Conservation (phyloP, 1,284 basidiomycete genomes). For the Apiotrichum mycotoxinovorans region DNA sequence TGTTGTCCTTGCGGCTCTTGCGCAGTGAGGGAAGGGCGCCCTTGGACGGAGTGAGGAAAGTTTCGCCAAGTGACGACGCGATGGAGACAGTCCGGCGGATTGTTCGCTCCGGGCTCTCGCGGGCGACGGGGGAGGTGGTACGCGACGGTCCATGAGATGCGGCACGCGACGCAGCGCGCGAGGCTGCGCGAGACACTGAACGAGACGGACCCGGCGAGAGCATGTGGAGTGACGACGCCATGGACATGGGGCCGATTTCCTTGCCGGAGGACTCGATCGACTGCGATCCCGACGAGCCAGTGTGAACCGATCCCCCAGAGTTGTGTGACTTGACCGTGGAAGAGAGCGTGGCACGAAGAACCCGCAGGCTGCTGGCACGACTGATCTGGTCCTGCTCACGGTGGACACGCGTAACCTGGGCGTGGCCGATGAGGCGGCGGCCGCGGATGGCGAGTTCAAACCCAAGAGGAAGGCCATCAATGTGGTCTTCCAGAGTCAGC, state of each 20-base stretch:
- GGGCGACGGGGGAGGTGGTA: background rate
- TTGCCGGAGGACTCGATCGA: background rate
- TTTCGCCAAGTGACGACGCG: constrained; percentile 19
- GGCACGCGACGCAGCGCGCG: background rate
- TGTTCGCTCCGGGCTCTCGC: background rate
- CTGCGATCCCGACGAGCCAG: background rate
- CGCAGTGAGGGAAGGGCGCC: background rate
- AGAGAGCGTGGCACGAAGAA: constrained; percentile 24
- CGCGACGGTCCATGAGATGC: background rate
- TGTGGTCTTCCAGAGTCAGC: constrained; percentile 59
- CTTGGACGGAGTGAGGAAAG: constrained; percentile 12
- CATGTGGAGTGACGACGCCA: constrained; percentile 8
- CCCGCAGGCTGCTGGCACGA: constrained; percentile 25
- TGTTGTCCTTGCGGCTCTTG: constrained; percentile 24
- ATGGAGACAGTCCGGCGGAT: constrained; percentile 12
- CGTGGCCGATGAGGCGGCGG: constrained; percentile 67
- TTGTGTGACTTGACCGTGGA: constrained; percentile 1
- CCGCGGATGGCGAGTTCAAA: constrained; percentile 64
- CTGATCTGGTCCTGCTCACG: constrained; percentile 11
- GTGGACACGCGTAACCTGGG: constrained; percentile 53
- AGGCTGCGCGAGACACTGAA: background rate
- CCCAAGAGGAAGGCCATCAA: constrained; percentile 60
- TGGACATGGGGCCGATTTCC: background rate
- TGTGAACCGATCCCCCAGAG: background rate
- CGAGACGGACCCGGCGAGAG: constrained; percentile 5